Percentiles rank a stretch among this genome's conserved stretches.
Evolutionary conservation across 331 rosid genomes (phyloP).

Genomic region (Telfairia occidentalis): DNA sequence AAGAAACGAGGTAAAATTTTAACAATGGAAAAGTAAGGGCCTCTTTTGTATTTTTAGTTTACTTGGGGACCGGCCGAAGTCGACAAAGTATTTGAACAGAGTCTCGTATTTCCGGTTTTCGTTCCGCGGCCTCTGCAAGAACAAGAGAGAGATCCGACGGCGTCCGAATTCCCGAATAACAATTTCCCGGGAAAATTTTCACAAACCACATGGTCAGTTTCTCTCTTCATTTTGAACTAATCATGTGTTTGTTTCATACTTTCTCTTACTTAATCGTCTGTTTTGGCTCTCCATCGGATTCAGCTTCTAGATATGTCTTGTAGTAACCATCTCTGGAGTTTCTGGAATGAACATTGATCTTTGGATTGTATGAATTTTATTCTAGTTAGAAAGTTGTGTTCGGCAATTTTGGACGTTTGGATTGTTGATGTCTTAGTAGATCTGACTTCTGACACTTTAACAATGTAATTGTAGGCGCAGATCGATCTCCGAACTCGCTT

Average conservation of each 20-base stretch:
- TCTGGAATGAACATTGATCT: background rate
- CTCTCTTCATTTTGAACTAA: background rate
- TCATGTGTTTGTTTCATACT: background rate
- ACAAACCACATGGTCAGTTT: slow-evolving; percentile 2
- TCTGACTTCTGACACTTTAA: slow-evolving; percentile 1
- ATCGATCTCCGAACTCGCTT: slow-evolving; percentile 3
- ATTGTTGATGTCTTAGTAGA: slow-evolving; percentile 2
- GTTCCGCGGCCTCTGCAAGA: background rate
- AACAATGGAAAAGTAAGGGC: background rate
- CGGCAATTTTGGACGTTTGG: background rate
- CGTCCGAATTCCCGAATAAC: background rate
- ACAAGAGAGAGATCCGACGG: slow-evolving; percentile 7
- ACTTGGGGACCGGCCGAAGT: slow-evolving; percentile 2
- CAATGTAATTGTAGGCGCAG: background rate
- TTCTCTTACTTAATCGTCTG: background rate
- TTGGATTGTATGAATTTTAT: background rate
- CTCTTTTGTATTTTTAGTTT: background rate
- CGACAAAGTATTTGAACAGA: slow-evolving; percentile 1
- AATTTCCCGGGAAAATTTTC: background rate
- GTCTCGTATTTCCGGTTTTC: background rate
- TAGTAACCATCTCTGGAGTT: background rate
- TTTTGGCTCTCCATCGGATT: background rate
- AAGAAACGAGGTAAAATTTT: background rate
- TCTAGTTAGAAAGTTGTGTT: background rate
- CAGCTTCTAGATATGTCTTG: background rate